Evolutionary conservation across 164 flowering plant species (phyloP), one percentile per base, ranked within the genome.

Genomic region (Dillenia turbinata): DNA sequence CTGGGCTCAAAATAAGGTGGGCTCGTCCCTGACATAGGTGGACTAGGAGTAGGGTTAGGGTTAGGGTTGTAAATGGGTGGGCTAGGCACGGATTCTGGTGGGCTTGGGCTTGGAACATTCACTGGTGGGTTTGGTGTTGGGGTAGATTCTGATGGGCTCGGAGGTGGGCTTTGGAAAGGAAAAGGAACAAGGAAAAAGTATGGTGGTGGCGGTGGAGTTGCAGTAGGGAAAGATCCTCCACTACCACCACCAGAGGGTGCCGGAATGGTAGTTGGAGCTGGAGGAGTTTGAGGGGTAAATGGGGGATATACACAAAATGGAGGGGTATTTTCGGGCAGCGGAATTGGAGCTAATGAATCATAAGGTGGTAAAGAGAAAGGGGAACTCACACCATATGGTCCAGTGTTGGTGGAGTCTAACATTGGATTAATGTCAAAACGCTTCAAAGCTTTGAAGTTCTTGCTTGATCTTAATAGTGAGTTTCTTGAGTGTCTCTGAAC

Each of bases 291-390:
- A 8, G 81, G 81, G 45, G 75, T 69, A 63, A 19, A 49, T 13
- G 91, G 90, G 43, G 96, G 90, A 57, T 68, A 43, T n/a, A 69
- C 57, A 68, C 93, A 87, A 54, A 59, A 70, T 5, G 91, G 90
- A 73, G 90, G 85, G 54, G 75, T 22, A 61, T 66, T 77, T 57
- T 77, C 79, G 0, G 91, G 80, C 58, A 77, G 48, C 5, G 84
- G 67, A 49, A 65, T 49, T 13, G 92, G 88, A 10, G 80, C 59
- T 6, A 80, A 66, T 12, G 90, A 76, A 2, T 85, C 89, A 59
- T 66, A 79, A 11, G 90, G 92, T 24, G 89, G 82, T 55, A 87
- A 46, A 54, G 82, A 61, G 63, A 79, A 77, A 1, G 90, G 89
- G 5, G 94, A 78, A 54, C 80, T 72, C 12, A 83, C 80, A 22